Base-by-base conservation (phyloP, 1,139 yeast species). In the Kazachstania sp. region DNA sequence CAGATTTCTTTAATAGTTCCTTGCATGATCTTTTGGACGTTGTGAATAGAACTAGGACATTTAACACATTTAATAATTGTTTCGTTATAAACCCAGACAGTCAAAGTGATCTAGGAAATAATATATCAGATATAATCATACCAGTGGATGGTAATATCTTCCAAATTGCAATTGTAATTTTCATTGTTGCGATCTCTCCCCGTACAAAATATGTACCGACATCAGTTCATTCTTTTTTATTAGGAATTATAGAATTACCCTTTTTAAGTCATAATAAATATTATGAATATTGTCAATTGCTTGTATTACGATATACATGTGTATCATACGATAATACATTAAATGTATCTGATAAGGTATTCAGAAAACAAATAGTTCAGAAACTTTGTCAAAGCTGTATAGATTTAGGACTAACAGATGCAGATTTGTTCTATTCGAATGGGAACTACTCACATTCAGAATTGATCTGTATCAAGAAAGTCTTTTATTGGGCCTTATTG, bases 31-130 rank as follows among this genome's bases (percentile, higher is more conserved):
- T 55, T 18, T 51, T 54, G 29, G 44, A 39, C 9, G 46, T 61
- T 15, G 37, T 63, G 12, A 58, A 57, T 42, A 50, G 53, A 23
- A 47, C 52, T 4, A 56, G 54, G 37, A 53, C 54, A 28, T 12
- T 31, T 49, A n/a, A 34, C 26, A 2, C 57, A 55, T 43, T 51
- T 57, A 15, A 7, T 9, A 9, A 16, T 7, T 32, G 18, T 18
- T 32, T 32, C 16, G 15, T 32, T 32, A 4, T 18, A 11, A n/a
- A 15, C 15, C 11, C 12, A 32, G 19, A n/a, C 2, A 15, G 18
- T 15, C 12, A 32, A n/a, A 3, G 3, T 15, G 3, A 15, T 4
- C 11, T 6, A 15, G n/a, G 12, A 32, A 32, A 9, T 7, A 23
- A 15, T 6, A 11, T 15, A 32, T 15, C 36, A 15, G 13, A 15